These are phyloP conservation scores for Phytophthora meadii DNA, from an alignment of 352 stramenopile genomes.

Conservation along the genomic window DNA sequence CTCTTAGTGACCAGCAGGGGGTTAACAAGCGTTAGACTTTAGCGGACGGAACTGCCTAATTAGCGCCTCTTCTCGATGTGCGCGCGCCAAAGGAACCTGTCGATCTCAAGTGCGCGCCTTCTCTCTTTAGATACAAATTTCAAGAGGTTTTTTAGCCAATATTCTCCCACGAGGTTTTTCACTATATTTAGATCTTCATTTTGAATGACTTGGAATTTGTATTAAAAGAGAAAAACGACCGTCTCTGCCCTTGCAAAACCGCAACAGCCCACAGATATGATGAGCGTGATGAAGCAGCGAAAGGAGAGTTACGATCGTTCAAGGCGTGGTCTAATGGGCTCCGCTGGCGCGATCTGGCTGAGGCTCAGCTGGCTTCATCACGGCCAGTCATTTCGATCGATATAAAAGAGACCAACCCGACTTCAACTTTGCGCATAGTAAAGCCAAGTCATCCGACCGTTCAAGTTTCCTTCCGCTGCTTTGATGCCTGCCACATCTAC, in stretches of 20 bases:
- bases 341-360: background rate
- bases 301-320: background rate
- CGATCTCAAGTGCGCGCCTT: no score
- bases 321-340: background rate
- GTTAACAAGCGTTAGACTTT: background rate
- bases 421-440: constrained; percentile 26
- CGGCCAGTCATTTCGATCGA: constrained; percentile 25
- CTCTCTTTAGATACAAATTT: background rate
- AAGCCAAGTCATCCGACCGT: constrained; percentile 1
- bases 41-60: background rate
- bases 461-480: no score
- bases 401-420: constrained; percentile 17
- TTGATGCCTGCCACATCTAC: background rate
- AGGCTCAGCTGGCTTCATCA: constrained; percentile 9
- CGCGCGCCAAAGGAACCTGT: no score
- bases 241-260: no score
- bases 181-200: constrained; percentile 13
- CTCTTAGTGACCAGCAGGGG: background rate
- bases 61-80: no score
- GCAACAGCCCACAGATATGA: no score
- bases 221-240: constrained; percentile 5
- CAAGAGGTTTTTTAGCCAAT: constrained; percentile 13
- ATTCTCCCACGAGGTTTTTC: constrained; percentile 20
- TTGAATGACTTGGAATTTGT: constrained; percentile 11
- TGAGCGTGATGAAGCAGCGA: no score